Percentiles rank a stretch among this genome's conserved stretches.
Evolutionary conservation across 805 yeast genomes (phyloP).

Genomic region (Cyberlindnera xylosilytica): DNA sequence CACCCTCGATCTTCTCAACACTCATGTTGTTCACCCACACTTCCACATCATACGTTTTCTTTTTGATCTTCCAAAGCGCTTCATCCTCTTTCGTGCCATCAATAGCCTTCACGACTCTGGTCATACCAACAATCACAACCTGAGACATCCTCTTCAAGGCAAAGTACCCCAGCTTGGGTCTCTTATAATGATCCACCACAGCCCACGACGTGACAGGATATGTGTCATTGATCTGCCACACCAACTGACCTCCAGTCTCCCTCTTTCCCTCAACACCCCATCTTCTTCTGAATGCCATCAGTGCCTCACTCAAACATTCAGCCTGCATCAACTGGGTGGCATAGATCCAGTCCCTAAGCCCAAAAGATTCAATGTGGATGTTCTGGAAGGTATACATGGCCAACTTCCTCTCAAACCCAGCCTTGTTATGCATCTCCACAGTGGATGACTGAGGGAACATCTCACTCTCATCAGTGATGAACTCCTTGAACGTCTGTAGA

Average conservation of each 20-base stretch:
- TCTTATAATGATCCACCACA: constrained; percentile 37
- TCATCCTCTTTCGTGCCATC: constrained; percentile 13
- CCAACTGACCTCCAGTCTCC: constrained; percentile 43
- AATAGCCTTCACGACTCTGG: constrained; percentile 13
- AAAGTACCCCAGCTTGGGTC: constrained; percentile 46
- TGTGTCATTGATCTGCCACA: constrained; percentile 54
- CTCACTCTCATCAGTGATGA: constrained; percentile 37
- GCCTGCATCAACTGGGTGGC: constrained; percentile 52
- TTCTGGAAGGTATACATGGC: constrained; percentile 47
- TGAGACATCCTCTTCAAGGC: constrained; percentile 41
- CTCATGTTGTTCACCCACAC: constrained; percentile 16
- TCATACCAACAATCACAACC: constrained; percentile 24
- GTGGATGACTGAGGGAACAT: constrained; percentile 41
- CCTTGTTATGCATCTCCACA: constrained; percentile 47
- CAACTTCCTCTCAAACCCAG: constrained; percentile 43
- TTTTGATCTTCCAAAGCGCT: constrained; percentile 8
- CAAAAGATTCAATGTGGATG: constrained; percentile 34
- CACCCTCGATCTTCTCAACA: constrained; percentile 1
- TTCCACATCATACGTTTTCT: constrained; percentile 8
- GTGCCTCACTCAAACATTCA: constrained; percentile 46
- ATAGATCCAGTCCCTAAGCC: constrained; percentile 42
- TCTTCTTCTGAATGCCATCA: constrained; percentile 43
- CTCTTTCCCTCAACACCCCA: constrained; percentile 39
- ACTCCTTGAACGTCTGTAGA: constrained; percentile 33
- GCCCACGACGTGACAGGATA: constrained; percentile 56